These are phyloP conservation scores for Mycena vulgaris DNA, from an alignment of 768 basidiomycete genomes.

Conservation along the genomic window DNA sequence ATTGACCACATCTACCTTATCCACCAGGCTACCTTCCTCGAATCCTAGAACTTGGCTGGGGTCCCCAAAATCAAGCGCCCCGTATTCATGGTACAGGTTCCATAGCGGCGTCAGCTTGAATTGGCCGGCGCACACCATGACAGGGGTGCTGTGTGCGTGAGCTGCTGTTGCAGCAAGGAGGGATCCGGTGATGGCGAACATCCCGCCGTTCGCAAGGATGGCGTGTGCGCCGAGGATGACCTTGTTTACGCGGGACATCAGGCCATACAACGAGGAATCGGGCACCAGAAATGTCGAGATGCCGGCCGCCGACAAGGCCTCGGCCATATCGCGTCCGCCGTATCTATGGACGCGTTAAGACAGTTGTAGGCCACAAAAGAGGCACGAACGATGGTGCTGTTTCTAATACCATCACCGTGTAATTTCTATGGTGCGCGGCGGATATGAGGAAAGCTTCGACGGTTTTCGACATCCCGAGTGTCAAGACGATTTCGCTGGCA, in stretches of 20 bases:
- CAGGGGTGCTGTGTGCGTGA: conserved; percentile 90
- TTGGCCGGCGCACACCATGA: conserved; percentile 95
- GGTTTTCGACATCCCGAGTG: conserved; percentile 94
- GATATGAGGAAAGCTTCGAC: conserved; percentile 95
- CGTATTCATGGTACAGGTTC: conserved; percentile 91
- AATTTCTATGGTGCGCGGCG: conserved; percentile 91
- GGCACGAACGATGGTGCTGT: conserved; percentile 89
- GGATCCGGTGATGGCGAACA: conserved; percentile 92
- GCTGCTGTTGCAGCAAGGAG: conserved; percentile 91
- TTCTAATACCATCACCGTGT: conserved; percentile 96
- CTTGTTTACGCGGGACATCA: conserved; percentile 98
- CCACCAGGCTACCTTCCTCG: conserved; percentile 83
- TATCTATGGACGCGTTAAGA: conserved; percentile 65
- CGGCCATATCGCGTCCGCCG: conserved; percentile 88
- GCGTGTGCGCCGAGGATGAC: conserved; percentile 95
- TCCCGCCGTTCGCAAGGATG: conserved; percentile 97
- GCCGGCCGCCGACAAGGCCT: conserved; percentile 81
- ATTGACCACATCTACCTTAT: conserved; percentile 93
- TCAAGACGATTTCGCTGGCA: conserved; percentile 92
- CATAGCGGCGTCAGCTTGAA: conserved; percentile 96
- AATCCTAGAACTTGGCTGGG: conserved; percentile 76
- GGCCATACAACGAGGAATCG: conserved; percentile 94
- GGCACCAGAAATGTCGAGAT: conserved; percentile 98
- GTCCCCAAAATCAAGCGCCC: conserved; percentile 85
- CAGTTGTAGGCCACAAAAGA: conserved; percentile 11